Base-by-base conservation (phyloP, 257 asterid species). In the Solanum boliviense region DNA sequence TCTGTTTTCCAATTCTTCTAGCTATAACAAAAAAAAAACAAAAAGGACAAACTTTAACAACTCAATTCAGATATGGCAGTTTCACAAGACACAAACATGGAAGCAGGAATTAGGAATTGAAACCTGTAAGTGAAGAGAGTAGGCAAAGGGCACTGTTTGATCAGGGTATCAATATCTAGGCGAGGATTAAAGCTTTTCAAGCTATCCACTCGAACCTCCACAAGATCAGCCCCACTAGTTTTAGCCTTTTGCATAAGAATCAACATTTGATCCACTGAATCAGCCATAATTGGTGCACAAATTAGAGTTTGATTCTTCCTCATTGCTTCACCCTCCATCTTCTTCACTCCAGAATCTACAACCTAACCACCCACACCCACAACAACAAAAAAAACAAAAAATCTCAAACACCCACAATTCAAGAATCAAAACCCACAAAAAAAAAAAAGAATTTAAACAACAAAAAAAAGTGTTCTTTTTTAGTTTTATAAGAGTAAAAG, bases 51-150 rank as follows among this genome's bases (percentile, higher is more conserved):
- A 81, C 68, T 46, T 81, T 29, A 16, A 27, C 39, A 81, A 81
- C 67, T 1, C 21, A 81, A 27, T 5, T 16, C 67, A 56, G 67
- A 20, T 20, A 56, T 56, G 67, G 25, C 67, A 18, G 62, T 2
- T 2, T 52, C 62, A 52, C 62, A 52, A 18, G n/a, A 52, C n/a
- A 52, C 62, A 52, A 38, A 13, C 23, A 38, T 76, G 31, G 60
- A 25, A 39, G 58, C 84, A 41, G 13, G 29, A 79, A 79, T 44
- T 41, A n/a, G 84, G 36, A 81, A 81, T 81, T 81, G 56, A 67
- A 91, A 96, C 99, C 99, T 97, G 98, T 97, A 94, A 89, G 99
- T 97, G 88, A 97, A 93, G 84, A 97, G 95, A 89, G 98, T 96
- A 44, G 99, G 99, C 92, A 97, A 90, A 86, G 99, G 99, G 87